phyloP scores from a whole-genome alignment of 306 rosid genomes.

The Cucurbita pepo region DNA sequence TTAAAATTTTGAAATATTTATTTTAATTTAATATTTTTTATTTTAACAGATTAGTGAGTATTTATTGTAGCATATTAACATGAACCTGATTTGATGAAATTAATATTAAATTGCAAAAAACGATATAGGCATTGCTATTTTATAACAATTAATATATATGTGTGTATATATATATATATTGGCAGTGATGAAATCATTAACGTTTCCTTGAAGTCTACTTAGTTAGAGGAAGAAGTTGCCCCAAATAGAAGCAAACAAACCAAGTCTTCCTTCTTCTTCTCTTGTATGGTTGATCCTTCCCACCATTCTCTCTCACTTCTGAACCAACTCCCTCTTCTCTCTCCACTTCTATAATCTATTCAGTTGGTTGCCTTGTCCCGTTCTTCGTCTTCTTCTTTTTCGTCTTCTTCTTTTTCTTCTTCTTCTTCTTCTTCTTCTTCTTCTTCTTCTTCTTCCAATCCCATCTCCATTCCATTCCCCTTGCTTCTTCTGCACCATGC shows the following conservation, averaged over 20 bases:
- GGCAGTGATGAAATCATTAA: neutral
- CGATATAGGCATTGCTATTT: too few relatives aligned
- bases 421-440: neutral
- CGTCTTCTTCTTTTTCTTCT: neutral
- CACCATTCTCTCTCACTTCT: neutral
- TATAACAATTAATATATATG: too few relatives aligned
- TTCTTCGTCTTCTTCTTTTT: neutral
- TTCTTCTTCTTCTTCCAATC: neutral
- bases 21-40: too few relatives aligned
- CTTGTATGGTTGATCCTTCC: neutral
- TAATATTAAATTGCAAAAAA: too few relatives aligned
- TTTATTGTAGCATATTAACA: too few relatives aligned
- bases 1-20: too few relatives aligned
- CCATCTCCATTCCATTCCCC: neutral
- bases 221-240: neutral
- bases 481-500: neutral
- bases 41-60: too few relatives aligned
- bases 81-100: too few relatives aligned
- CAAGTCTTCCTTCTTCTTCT: neutral
- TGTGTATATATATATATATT: too few relatives aligned
- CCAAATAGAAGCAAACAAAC: neutral
- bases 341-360: neutral
- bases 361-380: neutral
- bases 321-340: neutral
- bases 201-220: neutral